A percentile compares a stretch with the other conserved stretches of the same genome.
These are phyloP conservation scores for Gaeumannomyces tritici DNA, from an alignment of 2,329 filamentous ascomycete genomes.

Conservation along the genomic window DNA sequence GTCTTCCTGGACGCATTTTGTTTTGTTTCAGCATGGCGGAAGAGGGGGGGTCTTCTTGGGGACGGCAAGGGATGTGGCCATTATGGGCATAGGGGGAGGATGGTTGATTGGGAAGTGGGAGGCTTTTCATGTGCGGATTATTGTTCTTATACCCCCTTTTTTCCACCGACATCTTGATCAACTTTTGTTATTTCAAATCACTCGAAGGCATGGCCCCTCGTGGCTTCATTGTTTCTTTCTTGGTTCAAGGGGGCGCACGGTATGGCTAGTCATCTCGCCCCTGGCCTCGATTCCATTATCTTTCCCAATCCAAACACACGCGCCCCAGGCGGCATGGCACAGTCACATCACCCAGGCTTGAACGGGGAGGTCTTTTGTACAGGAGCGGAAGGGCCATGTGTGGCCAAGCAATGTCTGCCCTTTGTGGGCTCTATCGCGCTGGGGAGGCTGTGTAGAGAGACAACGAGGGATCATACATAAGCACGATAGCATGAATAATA, in stretches of 20 bases:
- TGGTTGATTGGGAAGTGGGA: not conserved
- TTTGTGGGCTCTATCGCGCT: not conserved
- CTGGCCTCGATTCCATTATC: no score
- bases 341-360: no score
- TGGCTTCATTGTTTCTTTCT: not conserved
- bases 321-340: no score
- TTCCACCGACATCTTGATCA: not conserved
- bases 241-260: no score
- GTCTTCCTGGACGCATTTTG: not conserved
- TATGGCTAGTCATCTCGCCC: no score
- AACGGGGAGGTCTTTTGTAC: no score
- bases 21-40: not conserved
- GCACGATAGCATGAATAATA: not conserved
- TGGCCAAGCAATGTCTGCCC: not conserved
- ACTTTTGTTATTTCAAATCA: not conserved
- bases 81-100: not conserved
- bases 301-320: no score
- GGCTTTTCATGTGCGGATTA: not conserved
- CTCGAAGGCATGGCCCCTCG: not conserved
- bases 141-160: not conserved
- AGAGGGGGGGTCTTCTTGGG: not conserved
- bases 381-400: no score
- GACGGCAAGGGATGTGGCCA: not conserved
- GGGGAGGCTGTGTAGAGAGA: not conserved
- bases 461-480: not conserved